These are phyloP conservation scores for Fragilaria crotonensis DNA, from an alignment of 108 stramenopile genomes.

Conservation along the genomic window DNA sequence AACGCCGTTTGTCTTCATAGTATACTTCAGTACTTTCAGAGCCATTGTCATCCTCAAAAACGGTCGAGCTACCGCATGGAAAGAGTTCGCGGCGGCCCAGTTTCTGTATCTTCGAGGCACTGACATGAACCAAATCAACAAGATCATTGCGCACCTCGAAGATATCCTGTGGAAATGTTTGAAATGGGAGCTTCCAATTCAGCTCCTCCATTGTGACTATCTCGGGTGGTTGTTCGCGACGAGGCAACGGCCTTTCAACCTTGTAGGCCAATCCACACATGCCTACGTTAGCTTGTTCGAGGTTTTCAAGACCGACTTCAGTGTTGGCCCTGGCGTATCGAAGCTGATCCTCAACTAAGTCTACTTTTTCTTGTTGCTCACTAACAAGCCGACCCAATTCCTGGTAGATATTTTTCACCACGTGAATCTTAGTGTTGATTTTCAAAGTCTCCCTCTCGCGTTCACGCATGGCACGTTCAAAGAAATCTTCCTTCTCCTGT, in stretches of 20 bases:
- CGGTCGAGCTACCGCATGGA: background rate
- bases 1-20: too few species aligned
- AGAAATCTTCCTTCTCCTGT: constrained; percentile 29
- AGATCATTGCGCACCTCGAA: background rate
- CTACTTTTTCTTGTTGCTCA: constrained; percentile 2
- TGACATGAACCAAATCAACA: background rate
- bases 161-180: background rate
- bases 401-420: constrained; percentile 68
- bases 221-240: background rate
- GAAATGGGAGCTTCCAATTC: background rate
- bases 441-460: constrained; percentile 52
- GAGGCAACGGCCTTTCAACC: background rate
- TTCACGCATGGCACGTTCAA: constrained; percentile 58
- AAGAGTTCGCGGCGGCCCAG: background rate
- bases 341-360: background rate
- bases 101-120: background rate
- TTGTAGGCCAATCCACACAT: background rate
- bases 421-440: constrained; percentile 56
- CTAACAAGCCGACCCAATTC: constrained; percentile 3
- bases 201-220: background rate
- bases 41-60: too few species aligned
- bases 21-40: too few species aligned
- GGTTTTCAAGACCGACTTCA: background rate
- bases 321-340: constrained; percentile 4
- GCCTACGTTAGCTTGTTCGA: background rate